phyloP scores from a whole-genome alignment of 2,329 filamentous ascomycete genomes.

The Xylariaceae sp. region DNA sequence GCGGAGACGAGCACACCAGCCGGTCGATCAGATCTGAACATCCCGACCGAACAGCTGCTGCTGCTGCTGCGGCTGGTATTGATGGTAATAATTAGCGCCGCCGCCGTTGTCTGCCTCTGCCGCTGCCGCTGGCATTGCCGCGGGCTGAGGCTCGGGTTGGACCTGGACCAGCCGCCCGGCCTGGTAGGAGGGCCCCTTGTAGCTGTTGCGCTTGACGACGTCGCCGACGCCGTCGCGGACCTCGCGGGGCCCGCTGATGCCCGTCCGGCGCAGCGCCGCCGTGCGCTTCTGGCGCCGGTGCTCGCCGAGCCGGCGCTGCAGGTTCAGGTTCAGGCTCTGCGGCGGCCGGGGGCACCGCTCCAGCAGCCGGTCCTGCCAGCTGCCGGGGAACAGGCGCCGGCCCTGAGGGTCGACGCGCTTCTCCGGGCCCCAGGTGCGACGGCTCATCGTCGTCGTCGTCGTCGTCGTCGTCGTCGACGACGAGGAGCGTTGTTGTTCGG shows the following conservation, averaged over 20 bases:
- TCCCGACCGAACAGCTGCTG: no score
- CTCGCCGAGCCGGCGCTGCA: conserved; percentile 51
- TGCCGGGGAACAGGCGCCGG: conserved; percentile 24
- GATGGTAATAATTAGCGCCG: no score
- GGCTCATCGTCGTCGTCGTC: conserved; percentile 10
- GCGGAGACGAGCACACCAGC: no score
- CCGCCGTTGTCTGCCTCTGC: no score
- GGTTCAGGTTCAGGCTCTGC: conserved; percentile 44
- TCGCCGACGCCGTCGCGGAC: conserved; percentile 53
- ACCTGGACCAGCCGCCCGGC: neutral
- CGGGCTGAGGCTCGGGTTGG: conserved; percentile 1
- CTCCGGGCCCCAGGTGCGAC: conserved; percentile 21
- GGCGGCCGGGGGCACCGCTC: conserved; percentile 33
- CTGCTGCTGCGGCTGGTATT: no score
- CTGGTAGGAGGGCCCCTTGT: conserved; percentile 28
- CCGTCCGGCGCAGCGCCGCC: conserved; percentile 48
- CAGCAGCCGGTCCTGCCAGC: conserved; percentile 41
- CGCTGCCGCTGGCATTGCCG: conserved; percentile 1
- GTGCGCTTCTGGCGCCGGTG: conserved; percentile 50
- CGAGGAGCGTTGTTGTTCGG: neutral
- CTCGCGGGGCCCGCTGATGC: conserved; percentile 53
- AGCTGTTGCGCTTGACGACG: conserved; percentile 40
- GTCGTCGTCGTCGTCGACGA: neutral
- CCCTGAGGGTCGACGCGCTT: conserved; percentile 25
- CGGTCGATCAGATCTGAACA: no score